Evolutionary conservation across 2,329 filamentous ascomycete genomes (phyloP), one percentile per base, ranked within the genome.

Genomic region (Diaporthe caulivora): DNA sequence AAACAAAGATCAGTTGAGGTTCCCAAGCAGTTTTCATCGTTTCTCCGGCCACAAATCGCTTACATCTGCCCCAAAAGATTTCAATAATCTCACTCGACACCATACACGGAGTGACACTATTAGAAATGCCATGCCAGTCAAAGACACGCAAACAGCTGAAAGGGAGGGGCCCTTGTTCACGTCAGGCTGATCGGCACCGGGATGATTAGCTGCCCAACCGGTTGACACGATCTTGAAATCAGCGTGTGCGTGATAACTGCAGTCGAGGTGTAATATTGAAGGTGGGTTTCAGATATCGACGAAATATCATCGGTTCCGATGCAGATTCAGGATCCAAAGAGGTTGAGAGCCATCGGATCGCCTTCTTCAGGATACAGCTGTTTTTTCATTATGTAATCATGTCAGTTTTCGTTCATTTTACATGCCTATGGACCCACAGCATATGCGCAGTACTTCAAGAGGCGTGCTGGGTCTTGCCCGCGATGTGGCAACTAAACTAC

Each of bases 51-150:
- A 15, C 55, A 58, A n/a, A n/a, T n/a, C n/a, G n/a, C 55, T 58
- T 13, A 58, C 55, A 58, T 58, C 55, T 58, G 55, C 55, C 13
- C 55, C 55, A 24, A 58, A 58, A 4, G 55, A 58, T 40, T 58
- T 58, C 21, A 58, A 34, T 40, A 24, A 1, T 13, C 34, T 18
- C 10, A 24, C 21, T 58, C 31, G 55, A 8, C 55, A 58, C 55
- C 55, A 58, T 10, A 58, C 31, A 40, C 55, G 55, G 21, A 58
- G 31, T 40, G 21, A n/a, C 9, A 58, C 55, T 40, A 58, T 15
- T 0, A 58, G 31, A 17, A 40, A 17, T 58, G 55, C 55, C 24
- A 58, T 58, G 55, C 15, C 3, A 24, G 55, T 58, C 55, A 58
- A 40, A 5, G 55, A 8, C 31, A 58, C 18, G 24, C 18, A 58